A percentile compares a stretch with the other conserved stretches of the same genome.
Conservation (phyloP, 257 asterid genomes). For the Craterostigma plantagineum region DNA sequence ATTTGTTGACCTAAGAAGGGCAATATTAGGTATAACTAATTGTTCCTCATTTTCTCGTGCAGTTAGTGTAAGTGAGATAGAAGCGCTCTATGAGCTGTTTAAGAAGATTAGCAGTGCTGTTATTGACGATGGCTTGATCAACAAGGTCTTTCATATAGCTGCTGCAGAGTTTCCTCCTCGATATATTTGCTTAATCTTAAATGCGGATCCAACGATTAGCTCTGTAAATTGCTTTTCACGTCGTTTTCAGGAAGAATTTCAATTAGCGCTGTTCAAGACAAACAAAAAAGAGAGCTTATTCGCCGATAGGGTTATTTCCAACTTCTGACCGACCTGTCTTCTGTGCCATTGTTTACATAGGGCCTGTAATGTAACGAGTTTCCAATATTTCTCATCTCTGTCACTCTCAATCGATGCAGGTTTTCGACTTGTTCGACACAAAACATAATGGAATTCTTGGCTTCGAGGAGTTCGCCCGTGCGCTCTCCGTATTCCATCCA, state of each 20-base stretch:
- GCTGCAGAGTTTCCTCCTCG: not conserved
- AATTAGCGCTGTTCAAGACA: slow-evolving; percentile 89
- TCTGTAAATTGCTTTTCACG: not conserved
- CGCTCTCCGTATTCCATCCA: slow-evolving; percentile 97
- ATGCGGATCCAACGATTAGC: not conserved
- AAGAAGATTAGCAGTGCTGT: slow-evolving; percentile 99
- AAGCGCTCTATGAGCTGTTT: slow-evolving; percentile 90
- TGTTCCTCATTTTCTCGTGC: slow-evolving; percentile 16
- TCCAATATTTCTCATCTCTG: slow-evolving; percentile 4
- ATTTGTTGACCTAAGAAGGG: not conserved
- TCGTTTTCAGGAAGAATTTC: slow-evolving; percentile 80
- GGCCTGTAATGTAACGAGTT: not conserved
- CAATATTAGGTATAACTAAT: not conserved
- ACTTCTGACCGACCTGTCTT: not conserved
- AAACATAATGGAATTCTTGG: slow-evolving; percentile 95
- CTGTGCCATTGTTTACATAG: not conserved
- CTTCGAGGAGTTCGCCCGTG: slow-evolving; percentile 95
- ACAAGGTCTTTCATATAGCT: slow-evolving; percentile 41
- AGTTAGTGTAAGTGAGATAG: slow-evolving; percentile 98
- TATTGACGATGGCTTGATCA: slow-evolving; percentile 91
- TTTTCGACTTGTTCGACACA: slow-evolving; percentile 90
- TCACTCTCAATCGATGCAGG: slow-evolving; percentile 23
- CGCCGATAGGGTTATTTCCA: slow-evolving; percentile 83
- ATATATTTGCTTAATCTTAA: not conserved
- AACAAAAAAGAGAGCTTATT: slow-evolving; percentile 91